phyloP scores from a whole-genome alignment of 2,329 filamentous ascomycete species.

The Pseudogymnoascus sp. region DNA sequence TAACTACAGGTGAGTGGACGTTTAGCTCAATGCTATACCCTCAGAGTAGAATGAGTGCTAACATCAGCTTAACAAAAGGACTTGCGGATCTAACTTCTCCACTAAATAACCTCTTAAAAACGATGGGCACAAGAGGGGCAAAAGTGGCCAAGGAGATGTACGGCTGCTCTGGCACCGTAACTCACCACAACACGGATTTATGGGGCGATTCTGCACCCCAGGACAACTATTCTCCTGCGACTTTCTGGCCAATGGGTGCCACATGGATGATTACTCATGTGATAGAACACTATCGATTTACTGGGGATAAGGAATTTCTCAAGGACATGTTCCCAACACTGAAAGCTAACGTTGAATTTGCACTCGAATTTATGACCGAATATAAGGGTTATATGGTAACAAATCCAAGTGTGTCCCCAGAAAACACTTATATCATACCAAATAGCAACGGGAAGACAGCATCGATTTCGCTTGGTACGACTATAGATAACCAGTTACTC shows the following conservation, averaged over 20 bases:
- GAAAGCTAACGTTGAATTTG: constrained; percentile 26
- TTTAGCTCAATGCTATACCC: background rate
- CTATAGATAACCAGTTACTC: constrained; percentile 35
- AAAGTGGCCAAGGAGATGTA: constrained; percentile 20
- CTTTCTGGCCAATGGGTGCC: constrained; percentile 31
- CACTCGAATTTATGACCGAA: constrained; percentile 27
- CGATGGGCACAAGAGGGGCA: background rate
- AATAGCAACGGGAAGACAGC: constrained; percentile 18
- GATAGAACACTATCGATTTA: constrained; percentile 33
- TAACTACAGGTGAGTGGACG: background rate
- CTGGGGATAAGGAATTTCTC: constrained; percentile 26
- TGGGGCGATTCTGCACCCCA: constrained; percentile 23
- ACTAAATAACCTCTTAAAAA: constrained; percentile 1
- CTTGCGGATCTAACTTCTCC: background rate
- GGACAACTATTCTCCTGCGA: constrained; percentile 19
- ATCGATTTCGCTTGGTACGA: constrained; percentile 27
- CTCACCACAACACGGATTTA: constrained; percentile 24
- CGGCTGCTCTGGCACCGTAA: constrained; percentile 15
- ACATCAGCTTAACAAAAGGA: background rate
- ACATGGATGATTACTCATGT: constrained; percentile 33
- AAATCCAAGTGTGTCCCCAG: constrained; percentile 29
- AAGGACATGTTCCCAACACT: constrained; percentile 25
- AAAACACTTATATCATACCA: constrained; percentile 25
- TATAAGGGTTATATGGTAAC: constrained; percentile 21
- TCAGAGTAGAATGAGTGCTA: background rate